A percentile compares a stretch with the other conserved stretches of the same genome.
phyloP scores from a whole-genome alignment of 1,139 yeast species.

The Pichia sp. region DNA sequence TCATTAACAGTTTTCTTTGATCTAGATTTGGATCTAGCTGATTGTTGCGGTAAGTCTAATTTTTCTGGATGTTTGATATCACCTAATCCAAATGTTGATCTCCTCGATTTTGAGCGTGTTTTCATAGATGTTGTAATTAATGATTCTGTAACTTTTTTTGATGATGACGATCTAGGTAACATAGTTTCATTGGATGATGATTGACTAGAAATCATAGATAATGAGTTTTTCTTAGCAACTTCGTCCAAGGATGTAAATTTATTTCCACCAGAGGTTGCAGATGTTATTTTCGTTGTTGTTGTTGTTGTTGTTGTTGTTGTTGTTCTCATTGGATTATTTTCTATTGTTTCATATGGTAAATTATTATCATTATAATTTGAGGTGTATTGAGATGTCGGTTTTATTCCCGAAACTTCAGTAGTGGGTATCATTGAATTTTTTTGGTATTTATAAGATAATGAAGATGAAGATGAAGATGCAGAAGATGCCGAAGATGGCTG shows the following conservation, averaged over 20 bases:
- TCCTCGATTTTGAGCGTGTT: conserved; percentile 9
- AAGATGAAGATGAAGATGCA: no score
- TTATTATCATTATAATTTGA: neutral
- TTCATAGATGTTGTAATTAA: conserved; percentile 1
- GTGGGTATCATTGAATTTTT: neutral
- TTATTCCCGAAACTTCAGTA: neutral
- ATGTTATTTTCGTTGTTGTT: no score
- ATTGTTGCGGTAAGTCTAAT: conserved; percentile 28
- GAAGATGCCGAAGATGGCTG: neutral
- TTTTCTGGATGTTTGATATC: conserved; percentile 21
- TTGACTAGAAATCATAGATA: neutral
- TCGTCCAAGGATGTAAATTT: neutral
- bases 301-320: neutral
- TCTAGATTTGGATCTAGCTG: conserved; percentile 29
- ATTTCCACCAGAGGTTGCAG: no score
- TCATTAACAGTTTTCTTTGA: conserved; percentile 40
- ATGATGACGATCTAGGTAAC: neutral
- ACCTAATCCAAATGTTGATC: neutral
- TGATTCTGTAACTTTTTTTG: conserved; percentile 3
- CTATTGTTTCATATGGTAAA: neutral
- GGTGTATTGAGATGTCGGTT: neutral
- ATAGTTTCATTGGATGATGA: neutral
- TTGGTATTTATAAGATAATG: neutral
- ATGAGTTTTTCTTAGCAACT: conserved; percentile 7
- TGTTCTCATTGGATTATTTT: neutral